These are phyloP conservation scores for Pholiota adiposa DNA, from an alignment of 1,284 basidiomycete genomes.

Conservation along the genomic window DNA sequence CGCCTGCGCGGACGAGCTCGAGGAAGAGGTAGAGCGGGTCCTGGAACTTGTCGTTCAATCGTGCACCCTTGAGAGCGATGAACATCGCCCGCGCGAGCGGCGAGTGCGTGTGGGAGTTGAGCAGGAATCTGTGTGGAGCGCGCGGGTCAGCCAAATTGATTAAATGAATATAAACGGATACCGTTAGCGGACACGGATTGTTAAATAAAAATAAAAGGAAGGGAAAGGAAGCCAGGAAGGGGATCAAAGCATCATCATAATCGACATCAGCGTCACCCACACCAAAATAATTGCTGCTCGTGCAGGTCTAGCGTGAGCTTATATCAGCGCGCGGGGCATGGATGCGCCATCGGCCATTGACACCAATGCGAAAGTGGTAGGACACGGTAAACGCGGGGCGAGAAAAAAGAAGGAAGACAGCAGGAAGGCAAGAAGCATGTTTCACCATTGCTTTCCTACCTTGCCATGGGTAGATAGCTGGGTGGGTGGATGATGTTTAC, in stretches of 20 bases:
- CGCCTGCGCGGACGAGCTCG: slow-evolving; percentile 92
- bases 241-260: too few relatives aligned
- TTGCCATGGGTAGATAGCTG: not conserved
- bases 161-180: not conserved
- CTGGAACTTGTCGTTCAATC: slow-evolving; percentile 98
- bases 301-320: not conserved
- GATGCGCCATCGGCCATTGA: not conserved
- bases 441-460: not conserved
- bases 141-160: not conserved
- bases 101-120: slow-evolving; percentile 89
- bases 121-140: slow-evolving; percentile 67
- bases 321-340: not conserved
- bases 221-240: too few relatives aligned
- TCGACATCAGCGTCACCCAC: too few relatives aligned
- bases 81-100: slow-evolving; percentile 91
- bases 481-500: not conserved
- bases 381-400: slow-evolving; percentile 1
- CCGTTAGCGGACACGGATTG: not conserved
- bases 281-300: too few relatives aligned
- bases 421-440: not conserved
- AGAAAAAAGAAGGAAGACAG: not conserved
- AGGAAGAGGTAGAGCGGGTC: slow-evolving; percentile 93
- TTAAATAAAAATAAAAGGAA: too few relatives aligned
- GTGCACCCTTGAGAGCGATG: slow-evolving; percentile 74
- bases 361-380: not conserved